Conservation (phyloP, 108 stramenopile species). For the Conticribra guillardii region DNA sequence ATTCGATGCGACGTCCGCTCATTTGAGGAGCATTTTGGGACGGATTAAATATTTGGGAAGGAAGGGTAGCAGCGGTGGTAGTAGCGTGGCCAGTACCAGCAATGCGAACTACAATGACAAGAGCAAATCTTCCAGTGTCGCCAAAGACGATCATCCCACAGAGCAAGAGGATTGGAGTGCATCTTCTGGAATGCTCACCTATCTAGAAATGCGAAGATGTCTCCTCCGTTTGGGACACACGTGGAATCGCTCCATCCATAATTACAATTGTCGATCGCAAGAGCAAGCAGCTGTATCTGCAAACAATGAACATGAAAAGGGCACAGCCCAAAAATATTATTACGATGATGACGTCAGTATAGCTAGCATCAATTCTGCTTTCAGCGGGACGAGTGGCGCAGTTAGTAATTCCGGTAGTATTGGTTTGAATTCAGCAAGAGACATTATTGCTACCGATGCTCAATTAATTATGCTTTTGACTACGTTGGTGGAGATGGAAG, state of each 20-base stretch:
- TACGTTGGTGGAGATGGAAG: conserved; percentile 35
- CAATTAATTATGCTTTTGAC: conserved; percentile 35
- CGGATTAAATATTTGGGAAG: conserved; percentile 40
- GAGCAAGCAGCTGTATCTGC: too few species aligned
- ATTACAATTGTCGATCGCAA: not conserved
- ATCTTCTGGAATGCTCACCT: conserved; percentile 57
- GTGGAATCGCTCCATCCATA: conserved; percentile 19
- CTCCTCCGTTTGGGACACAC: conserved; percentile 22
- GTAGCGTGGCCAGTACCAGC: conserved; percentile 20
- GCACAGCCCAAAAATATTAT: not conserved
- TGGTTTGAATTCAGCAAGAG: conserved; percentile 4
- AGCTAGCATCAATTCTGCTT: not conserved
- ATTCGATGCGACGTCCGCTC: conserved; percentile 41
- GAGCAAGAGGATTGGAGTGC: too few species aligned
- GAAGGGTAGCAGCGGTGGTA: conserved; percentile 20
- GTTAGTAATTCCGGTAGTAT: not conserved
- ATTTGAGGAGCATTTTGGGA: conserved; percentile 50
- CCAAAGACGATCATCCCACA: too few species aligned
- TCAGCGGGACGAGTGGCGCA: conserved; percentile 4
- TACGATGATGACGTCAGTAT: conserved; percentile 28
- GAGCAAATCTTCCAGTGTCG: too few species aligned
- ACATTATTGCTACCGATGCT: conserved; percentile 25
- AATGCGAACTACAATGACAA: not conserved
- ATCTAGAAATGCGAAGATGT: conserved; percentile 36
- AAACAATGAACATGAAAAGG: too few species aligned